Percentiles rank a stretch among this genome's conserved stretches.
These are phyloP conservation scores for Pezizomycotina sp. DNA, from an alignment of 2,329 filamentous ascomycete genomes.

Conservation along the genomic window DNA sequence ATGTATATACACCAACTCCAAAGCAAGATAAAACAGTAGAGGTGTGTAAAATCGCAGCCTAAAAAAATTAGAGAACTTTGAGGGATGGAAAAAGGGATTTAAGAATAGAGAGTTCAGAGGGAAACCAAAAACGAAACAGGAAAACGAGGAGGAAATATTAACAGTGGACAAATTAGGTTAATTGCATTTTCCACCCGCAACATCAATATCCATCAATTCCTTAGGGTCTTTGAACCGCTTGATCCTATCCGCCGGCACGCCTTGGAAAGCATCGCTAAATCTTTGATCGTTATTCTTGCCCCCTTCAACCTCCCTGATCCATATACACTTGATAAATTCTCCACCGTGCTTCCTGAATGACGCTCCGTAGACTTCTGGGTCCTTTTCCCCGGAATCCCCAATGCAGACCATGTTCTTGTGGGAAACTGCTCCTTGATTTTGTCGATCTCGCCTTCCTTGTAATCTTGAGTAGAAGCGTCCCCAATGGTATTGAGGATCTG, in stretches of 20 bases:
- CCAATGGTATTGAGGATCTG: slow-evolving; percentile 1
- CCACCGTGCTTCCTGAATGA: too few relatives aligned
- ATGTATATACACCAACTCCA: too few relatives aligned
- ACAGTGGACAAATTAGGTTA: too few relatives aligned
- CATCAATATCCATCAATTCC: slow-evolving; percentile 32
- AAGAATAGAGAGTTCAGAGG: too few relatives aligned
- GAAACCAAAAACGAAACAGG: too few relatives aligned
- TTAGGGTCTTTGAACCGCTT: slow-evolving; percentile 62
- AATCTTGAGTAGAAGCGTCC: slow-evolving; percentile 47
- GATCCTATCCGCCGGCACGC: slow-evolving; percentile 55
- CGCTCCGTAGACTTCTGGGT: slow-evolving; percentile 80
- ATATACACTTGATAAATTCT: slow-evolving; percentile 66
- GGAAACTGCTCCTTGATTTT: slow-evolving; percentile 70
- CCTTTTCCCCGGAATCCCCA: slow-evolving; percentile 79
- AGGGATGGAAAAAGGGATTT: too few relatives aligned
- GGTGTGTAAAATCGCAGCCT: too few relatives aligned
- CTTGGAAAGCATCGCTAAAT: slow-evolving; percentile 69
- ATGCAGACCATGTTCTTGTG: slow-evolving; percentile 62
- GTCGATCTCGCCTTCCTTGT: slow-evolving; percentile 66
- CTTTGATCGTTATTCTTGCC: slow-evolving; percentile 35
- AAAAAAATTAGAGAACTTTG: too few relatives aligned
- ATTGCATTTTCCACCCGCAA: slow-evolving; percentile 11
- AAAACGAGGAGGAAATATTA: too few relatives aligned
- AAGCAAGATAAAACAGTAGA: too few relatives aligned
- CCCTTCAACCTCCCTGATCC: slow-evolving; percentile 22